Evolutionary conservation across 352 stramenopile species (phyloP), one percentile per base, ranked within the genome.

Genomic region (Globisporangium nodosum): DNA sequence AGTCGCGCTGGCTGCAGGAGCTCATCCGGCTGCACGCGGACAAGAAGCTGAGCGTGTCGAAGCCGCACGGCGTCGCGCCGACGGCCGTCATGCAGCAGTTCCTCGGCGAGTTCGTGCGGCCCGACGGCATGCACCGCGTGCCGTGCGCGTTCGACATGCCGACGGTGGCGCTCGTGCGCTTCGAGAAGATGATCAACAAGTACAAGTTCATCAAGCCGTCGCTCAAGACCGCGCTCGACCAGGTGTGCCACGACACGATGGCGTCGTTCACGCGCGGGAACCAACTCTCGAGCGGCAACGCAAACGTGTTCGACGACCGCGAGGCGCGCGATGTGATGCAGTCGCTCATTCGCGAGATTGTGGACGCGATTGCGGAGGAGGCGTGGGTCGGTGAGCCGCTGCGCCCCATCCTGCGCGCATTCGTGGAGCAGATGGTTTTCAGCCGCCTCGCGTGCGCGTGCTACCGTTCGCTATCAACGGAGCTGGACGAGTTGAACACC

Each of bases 391-490:
- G 63, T 2, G 64, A 73, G 16, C 51, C 24, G 1, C 60, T 70
- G 3, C 61, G 66, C 0, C 54, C 56, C 0, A 61, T 73, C 4
- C 66, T 90, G 3, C 69, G 60, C 30, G 58, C 74, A 47, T 81
- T 90, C 33, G 70, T 90, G 47, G 80, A 91, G 65, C 76, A 91
- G 52, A 88, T 92, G 78, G 71, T 91, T 18, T 90, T 85, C 55
- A 77, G 64, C 24, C 81, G 84, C 13, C 68, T 94, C 30, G 81
- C 73, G 2, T 76, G 73, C 40, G 80, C 76, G 20, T 90, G 78
- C 66, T 90, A 89, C 64, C 68, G 72, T 15, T 63, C 67, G 11
- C 72, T 71, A 11, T 68, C 80, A 5, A 66, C 70, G 1, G 80
- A 89, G 37, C 65, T 94, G 15, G 76, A 89, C 47, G 75, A 89